Base-by-base conservation (phyloP, 1,284 basidiomycete species). In the Caloboletus inedulis region DNA sequence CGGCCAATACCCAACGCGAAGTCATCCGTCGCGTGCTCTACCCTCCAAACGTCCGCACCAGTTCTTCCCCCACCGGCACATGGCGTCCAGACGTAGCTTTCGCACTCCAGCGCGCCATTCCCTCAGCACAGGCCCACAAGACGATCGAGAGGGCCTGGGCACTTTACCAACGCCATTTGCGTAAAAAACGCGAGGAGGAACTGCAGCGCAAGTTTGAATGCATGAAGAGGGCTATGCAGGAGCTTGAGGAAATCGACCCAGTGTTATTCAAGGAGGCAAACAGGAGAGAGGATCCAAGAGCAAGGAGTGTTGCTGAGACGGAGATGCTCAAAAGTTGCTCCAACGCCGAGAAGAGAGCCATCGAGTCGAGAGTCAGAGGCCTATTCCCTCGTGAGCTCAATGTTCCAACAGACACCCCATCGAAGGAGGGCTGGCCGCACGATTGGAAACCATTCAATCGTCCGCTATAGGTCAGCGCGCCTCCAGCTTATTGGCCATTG, bases 111-210 rank as follows among this genome's bases (percentile, higher is more conserved):
- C 79, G 79, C 49, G 88, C 89, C 10, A 84, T 94, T 51, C 89
- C 89, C 13, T 88, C 85, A 5, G 81, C 79, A 13, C 94, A 98
- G 71, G 92, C 92, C 0, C 93, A 98, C 74, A 85, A 93, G 61
- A 98, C 94, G 7, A 94, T 98, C 57, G 89, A 91, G 59, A 85
- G 95, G 35, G 95, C 95, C 4, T 98, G 90, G 89, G 74, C 87
- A 50, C 79, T 98, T 19, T 85, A 89, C 72, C 80, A 85, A 62
- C 81, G 93, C 33, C 84, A 89, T 62, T 62, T 84, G 52, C 81
- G 93, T 43, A 84, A 88, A 67, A 73, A 76, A 61, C 80, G 88
- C 40, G 78, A 84, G 33, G 79, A 75, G 40, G 86, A 88, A 63
- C 66, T 91, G 56, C 72, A 74, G 53, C 78, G 83, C 63, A 93